A percentile compares a stretch with the other conserved stretches of the same genome.
These are phyloP conservation scores for Rhynchospora pubera DNA, from an alignment of 176 grass and related monocot genomes.

Conservation along the genomic window DNA sequence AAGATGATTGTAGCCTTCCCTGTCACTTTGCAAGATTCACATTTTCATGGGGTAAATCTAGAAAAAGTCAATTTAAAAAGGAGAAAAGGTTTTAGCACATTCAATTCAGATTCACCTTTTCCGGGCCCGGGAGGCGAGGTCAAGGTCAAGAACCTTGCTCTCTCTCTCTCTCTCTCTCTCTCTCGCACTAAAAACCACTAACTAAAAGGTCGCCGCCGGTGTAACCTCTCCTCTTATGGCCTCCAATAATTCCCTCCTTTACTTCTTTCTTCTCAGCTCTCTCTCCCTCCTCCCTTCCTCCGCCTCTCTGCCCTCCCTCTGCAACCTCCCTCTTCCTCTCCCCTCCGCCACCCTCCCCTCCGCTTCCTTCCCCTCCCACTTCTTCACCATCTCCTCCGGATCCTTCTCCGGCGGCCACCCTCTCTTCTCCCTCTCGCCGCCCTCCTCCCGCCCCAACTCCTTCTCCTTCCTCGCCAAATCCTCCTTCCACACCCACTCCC, in stretches of 20 bases:
- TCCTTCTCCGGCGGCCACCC: slow-evolving; percentile 38
- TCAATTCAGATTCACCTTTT: neutral
- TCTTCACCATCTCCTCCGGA: slow-evolving; percentile 9
- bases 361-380: neutral
- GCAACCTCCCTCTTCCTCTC: neutral
- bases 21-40: neutral
- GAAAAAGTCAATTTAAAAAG: neutral
- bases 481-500: neutral
- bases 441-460: neutral
- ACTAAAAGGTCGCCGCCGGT: neutral
- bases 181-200: no score
- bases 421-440: slow-evolving; percentile 21
- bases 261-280: neutral
- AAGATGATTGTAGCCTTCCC: no score
- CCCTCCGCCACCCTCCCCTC: slow-evolving; percentile 1
- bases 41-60: neutral
- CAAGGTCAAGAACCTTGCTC: neutral
- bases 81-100: neutral
- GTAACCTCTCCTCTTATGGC: neutral
- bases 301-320: neutral
- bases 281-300: neutral
- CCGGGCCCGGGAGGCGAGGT: neutral
- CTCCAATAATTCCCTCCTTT: neutral
- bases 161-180: neutral
- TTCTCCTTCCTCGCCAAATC: slow-evolving; percentile 25